A percentile compares a stretch with the other conserved stretches of the same genome.
These are phyloP conservation scores for Penicillium angulare DNA, from an alignment of 495 filamentous ascomycete species.

Conservation along the genomic window DNA sequence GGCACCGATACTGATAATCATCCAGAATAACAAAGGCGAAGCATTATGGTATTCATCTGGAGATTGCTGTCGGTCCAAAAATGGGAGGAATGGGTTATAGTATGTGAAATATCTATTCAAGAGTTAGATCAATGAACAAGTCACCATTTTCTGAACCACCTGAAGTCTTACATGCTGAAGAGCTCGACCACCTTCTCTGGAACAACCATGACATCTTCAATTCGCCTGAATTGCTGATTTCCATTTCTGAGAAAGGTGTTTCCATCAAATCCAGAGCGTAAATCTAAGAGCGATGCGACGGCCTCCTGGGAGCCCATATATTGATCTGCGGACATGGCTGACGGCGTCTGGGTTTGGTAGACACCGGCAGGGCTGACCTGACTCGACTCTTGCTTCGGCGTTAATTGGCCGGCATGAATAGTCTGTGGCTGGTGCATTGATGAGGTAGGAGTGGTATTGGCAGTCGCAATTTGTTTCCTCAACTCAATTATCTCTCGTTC, in stretches of 20 bases:
- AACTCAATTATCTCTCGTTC: slow-evolving; percentile 63
- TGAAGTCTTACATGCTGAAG: slow-evolving; percentile 61
- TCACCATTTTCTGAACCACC: background rate
- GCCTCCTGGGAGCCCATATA: slow-evolving; percentile 84
- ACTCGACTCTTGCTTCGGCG: slow-evolving; percentile 50
- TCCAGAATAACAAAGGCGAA: slow-evolving; percentile 81
- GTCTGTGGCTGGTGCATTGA: slow-evolving; percentile 47
- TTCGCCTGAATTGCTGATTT: slow-evolving; percentile 44
- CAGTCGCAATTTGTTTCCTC: slow-evolving; percentile 64
- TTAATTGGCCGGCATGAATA: slow-evolving; percentile 50
- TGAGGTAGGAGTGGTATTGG: slow-evolving; percentile 31
- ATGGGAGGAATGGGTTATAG: slow-evolving; percentile 84
- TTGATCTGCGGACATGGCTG: slow-evolving; percentile 47
- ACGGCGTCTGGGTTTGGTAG: slow-evolving; percentile 38
- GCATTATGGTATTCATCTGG: slow-evolving; percentile 74
- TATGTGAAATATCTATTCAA: slow-evolving; percentile 62
- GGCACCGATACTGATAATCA: slow-evolving; percentile 77
- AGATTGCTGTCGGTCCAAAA: slow-evolving; percentile 67
- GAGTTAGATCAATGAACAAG: slow-evolving; percentile 10
- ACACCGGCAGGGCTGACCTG: slow-evolving; percentile 43
- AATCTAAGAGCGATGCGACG: slow-evolving; percentile 75
- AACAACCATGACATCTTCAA: slow-evolving; percentile 73
- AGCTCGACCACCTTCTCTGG: slow-evolving; percentile 71
- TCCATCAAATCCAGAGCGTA: slow-evolving; percentile 57
- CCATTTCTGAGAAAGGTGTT: slow-evolving; percentile 46